Evolutionary conservation across 2,329 filamentous ascomycete species (phyloP).

Genomic region (Emericellopsis atlantica): DNA sequence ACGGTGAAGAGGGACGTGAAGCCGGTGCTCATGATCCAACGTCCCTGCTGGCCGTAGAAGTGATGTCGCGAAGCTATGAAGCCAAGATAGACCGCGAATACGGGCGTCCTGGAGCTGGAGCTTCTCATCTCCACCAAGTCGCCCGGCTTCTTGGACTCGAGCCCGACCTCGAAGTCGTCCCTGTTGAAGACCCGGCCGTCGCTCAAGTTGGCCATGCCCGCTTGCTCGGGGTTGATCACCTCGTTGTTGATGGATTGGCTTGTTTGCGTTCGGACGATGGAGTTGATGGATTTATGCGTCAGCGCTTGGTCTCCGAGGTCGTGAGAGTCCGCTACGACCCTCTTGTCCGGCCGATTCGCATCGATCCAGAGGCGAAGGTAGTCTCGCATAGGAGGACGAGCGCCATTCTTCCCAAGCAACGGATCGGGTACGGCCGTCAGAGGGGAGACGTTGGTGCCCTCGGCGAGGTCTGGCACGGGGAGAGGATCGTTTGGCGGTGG

Average conservation of each 20-base stretch:
- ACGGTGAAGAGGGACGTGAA: conserved; percentile 36
- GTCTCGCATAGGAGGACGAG: too few relatives aligned
- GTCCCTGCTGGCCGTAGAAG: conserved; percentile 40
- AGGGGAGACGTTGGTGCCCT: too few relatives aligned
- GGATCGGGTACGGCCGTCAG: too few relatives aligned
- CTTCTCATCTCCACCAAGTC: conserved; percentile 38
- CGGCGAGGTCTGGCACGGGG: too few relatives aligned
- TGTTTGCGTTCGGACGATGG: conserved; percentile 17
- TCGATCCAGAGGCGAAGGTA: too few relatives aligned
- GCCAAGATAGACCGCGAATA: conserved; percentile 41
- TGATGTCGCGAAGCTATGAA: conserved; percentile 36
- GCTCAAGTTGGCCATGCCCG: conserved; percentile 7
- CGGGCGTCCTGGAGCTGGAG: conserved; percentile 26
- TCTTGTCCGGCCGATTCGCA: too few relatives aligned
- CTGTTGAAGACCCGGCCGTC: conserved; percentile 3
- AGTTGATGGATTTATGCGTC: conserved; percentile 15
- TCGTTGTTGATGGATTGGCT: conserved; percentile 11
- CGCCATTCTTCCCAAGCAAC: too few relatives aligned
- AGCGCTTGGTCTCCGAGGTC: conserved; percentile 6
- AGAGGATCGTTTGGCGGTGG: too few relatives aligned
- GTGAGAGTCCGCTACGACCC: too few relatives aligned
- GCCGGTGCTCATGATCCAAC: conserved; percentile 29
- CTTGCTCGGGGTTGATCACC: conserved; percentile 3
- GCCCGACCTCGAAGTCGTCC: conserved; percentile 5
- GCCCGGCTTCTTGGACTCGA: conserved; percentile 21